phyloP scores from a whole-genome alignment of 805 yeast genomes.

The Ogataea zsoltii region DNA sequence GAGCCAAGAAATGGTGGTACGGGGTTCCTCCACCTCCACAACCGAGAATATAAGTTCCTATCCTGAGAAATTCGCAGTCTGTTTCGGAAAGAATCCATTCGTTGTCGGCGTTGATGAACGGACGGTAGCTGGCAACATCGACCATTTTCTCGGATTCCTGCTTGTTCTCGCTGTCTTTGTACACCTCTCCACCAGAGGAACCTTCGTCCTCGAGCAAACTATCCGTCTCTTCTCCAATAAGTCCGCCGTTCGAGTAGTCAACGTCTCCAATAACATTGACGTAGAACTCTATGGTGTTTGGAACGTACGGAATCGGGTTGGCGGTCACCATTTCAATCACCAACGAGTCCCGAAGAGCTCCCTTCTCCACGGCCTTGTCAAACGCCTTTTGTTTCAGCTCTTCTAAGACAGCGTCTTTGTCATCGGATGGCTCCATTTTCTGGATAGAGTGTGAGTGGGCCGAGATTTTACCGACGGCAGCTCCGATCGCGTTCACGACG shows the following conservation, averaged over 20 bases:
- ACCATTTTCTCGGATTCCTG: conserved; percentile 16
- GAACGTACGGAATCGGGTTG: conserved; percentile 36
- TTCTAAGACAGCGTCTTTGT: conserved; percentile 21
- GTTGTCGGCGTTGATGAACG: conserved; percentile 28
- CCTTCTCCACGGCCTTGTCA: conserved; percentile 23
- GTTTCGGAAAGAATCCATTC: conserved; percentile 42
- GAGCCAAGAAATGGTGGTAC: conserved; percentile 39
- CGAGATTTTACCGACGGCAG: conserved; percentile 46
- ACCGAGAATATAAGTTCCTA: conserved; percentile 47
- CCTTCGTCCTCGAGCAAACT: not conserved
- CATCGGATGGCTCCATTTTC: conserved; percentile 15
- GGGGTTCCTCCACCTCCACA: conserved; percentile 55
- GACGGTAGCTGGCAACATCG: conserved; percentile 34
- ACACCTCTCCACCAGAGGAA: conserved; percentile 9
- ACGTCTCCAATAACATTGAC: conserved; percentile 46
- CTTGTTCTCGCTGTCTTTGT: conserved; percentile 4
- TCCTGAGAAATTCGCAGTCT: conserved; percentile 43
- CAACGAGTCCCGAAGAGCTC: conserved; percentile 28
- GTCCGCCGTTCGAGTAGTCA: conserved; percentile 31
- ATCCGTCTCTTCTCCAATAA: not conserved
- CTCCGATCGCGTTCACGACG: conserved; percentile 52
- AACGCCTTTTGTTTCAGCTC: conserved; percentile 20
- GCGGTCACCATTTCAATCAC: conserved; percentile 23
- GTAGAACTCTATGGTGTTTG: conserved; percentile 35
- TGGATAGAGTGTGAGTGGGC: conserved; percentile 22